phyloP scores from a whole-genome alignment of 106 monocot species.

The Platanthera zijinensis region DNA sequence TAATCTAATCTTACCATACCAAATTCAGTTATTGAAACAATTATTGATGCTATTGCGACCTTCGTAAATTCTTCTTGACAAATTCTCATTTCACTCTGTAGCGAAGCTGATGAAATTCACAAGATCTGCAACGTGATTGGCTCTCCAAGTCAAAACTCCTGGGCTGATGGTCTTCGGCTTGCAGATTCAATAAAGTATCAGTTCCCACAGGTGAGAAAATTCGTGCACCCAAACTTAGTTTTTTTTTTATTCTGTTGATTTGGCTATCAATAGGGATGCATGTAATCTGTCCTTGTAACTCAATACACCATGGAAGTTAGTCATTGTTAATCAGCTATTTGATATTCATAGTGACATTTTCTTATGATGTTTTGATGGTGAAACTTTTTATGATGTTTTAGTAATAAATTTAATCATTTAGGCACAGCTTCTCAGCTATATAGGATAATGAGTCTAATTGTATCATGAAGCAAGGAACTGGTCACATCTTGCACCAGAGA shows the following conservation, averaged over 20 bases:
- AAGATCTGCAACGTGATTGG: constrained; percentile 76
- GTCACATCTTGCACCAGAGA: no score
- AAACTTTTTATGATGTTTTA: neutral
- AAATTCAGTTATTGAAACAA: neutral
- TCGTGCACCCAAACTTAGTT: neutral
- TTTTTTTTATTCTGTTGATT: neutral
- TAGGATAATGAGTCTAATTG: neutral
- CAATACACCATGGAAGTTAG: neutral
- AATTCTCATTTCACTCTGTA: constrained; percentile 10
- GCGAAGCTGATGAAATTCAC: constrained; percentile 62
- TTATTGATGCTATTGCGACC: neutral
- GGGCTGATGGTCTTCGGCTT: constrained; percentile 52
- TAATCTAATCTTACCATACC: neutral
- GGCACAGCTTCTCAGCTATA: neutral
- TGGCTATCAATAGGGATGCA: neutral
- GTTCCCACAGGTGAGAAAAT: constrained; percentile 40
- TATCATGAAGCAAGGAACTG: neutral
- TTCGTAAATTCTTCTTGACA: neutral
- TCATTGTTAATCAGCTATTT: neutral
- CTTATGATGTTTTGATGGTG: no score
- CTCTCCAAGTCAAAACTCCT: constrained; percentile 43
- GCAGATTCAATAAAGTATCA: constrained; percentile 43
- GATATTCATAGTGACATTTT: neutral
- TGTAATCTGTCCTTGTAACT: neutral
- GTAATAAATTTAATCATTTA: neutral